Conservation (phyloP, 768 basidiomycete species). For the Kwoniella heveanensis region DNA sequence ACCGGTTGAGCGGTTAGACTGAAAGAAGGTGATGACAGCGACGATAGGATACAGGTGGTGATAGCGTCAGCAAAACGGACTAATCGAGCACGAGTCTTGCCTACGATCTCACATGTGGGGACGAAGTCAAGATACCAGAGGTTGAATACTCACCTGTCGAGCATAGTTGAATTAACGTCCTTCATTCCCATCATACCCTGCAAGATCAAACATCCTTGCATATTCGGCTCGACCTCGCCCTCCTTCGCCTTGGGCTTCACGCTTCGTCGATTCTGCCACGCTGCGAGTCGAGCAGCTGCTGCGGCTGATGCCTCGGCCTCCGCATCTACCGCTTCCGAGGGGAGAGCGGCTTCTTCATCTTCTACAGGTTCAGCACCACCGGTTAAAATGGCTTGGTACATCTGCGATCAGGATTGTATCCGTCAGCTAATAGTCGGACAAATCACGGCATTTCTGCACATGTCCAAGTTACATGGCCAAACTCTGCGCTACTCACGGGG, state of each 20-base stretch:
- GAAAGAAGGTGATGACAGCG: constrained; percentile 2
- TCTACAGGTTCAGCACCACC: constrained; percentile 27
- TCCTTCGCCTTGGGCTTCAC: constrained; percentile 40
- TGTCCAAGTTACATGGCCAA: no score
- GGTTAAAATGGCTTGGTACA: constrained; percentile 43
- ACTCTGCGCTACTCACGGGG: constrained; percentile 41
- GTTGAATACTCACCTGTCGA: constrained; percentile 72
- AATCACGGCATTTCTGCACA: no score
- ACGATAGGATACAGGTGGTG: not conserved
- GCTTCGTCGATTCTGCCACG: constrained; percentile 49
- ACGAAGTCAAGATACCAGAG: no score
- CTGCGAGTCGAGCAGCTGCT: constrained; percentile 39
- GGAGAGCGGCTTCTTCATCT: constrained; percentile 27
- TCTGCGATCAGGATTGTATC: no score
- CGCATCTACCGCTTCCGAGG: constrained; percentile 29
- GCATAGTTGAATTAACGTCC: constrained; percentile 68
- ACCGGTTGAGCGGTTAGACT: constrained; percentile 67
- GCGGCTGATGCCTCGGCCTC: constrained; percentile 50
- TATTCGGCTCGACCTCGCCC: constrained; percentile 65
- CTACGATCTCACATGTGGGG: no score
- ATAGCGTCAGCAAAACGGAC: no score
- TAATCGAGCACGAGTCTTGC: no score
- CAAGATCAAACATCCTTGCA: constrained; percentile 81
- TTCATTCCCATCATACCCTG: constrained; percentile 77
- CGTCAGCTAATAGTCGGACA: not conserved